A percentile compares a stretch with the other conserved stretches of the same genome.
Conservation (phyloP, 441 rosid species). For the Geranium incanum region DNA sequence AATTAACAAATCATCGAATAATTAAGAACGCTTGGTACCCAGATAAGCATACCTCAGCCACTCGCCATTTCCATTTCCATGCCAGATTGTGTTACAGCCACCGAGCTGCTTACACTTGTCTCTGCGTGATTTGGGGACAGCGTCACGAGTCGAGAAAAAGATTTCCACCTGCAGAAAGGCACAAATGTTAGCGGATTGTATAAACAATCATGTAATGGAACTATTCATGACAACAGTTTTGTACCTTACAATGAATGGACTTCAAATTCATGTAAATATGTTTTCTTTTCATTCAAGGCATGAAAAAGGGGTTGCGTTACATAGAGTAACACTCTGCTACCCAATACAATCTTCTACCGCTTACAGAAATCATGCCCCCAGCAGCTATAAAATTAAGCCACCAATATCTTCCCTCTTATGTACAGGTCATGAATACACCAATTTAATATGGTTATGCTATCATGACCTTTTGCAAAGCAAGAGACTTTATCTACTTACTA, state of each 20-base stretch:
- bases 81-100: constrained; percentile 24
- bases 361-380: background rate
- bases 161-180: background rate
- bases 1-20: constrained; percentile 21
- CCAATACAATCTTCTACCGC: background rate
- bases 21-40: constrained; percentile 19
- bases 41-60: constrained; percentile 32
- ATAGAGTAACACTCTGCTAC: background rate
- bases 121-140: constrained; percentile 5
- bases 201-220: background rate
- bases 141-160: too few relatives aligned
- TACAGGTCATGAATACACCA: background rate
- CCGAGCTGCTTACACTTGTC: constrained; percentile 20
- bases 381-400: background rate
- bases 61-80: constrained; percentile 21
- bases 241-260: background rate
- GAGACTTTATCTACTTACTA: background rate
- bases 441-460: background rate
- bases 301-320: background rate
- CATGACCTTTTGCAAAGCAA: constrained; percentile 5
- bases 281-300: constrained; percentile 7
- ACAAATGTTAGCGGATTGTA: background rate
- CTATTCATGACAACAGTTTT: too few relatives aligned
- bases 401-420: constrained; percentile 1
- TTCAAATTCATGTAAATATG: background rate